Evolutionary conservation across 192 early-diverging fungal genomes (phyloP).

Genomic region (Entomortierella lignicola): DNA sequence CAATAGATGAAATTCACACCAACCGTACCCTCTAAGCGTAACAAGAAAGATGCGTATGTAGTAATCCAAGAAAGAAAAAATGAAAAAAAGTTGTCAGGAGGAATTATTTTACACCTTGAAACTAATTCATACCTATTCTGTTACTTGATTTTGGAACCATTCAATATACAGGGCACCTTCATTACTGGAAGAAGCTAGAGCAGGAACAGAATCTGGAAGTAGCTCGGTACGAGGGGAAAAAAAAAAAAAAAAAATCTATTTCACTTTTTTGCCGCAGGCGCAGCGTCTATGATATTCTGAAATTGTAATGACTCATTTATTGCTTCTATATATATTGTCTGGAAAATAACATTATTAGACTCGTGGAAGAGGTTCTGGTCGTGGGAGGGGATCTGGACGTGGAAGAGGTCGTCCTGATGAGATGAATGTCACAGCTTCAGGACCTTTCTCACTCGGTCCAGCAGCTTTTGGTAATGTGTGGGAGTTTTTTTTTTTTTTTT

Average conservation of each 20-base stretch:
- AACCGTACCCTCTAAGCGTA: conserved; percentile 65
- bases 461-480: conserved; percentile 33
- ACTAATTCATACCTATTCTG: neutral
- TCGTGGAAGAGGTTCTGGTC: conserved; percentile 47
- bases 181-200: conserved; percentile 49
- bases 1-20: conserved; percentile 71
- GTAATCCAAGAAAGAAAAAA: neutral
- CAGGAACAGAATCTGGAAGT: conserved; percentile 27
- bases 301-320: neutral
- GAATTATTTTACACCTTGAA: too few species aligned
- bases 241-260: neutral
- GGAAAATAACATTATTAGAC: neutral
- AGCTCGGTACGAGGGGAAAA: conserved; percentile 25
- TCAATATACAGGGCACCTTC: conserved; percentile 29
- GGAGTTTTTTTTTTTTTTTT: neutral
- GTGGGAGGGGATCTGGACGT: conserved; percentile 63
- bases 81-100: neutral
- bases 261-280: neutral
- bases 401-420: conserved; percentile 43
- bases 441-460: conserved; percentile 65
- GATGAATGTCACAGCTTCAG: conserved; percentile 56
- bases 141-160: neutral
- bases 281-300: neutral
- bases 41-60: conserved; percentile 66
- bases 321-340: too few species aligned